These are phyloP conservation scores for Choiromyces venosus DNA, from an alignment of 495 filamentous ascomycete species.

Conservation along the genomic window DNA sequence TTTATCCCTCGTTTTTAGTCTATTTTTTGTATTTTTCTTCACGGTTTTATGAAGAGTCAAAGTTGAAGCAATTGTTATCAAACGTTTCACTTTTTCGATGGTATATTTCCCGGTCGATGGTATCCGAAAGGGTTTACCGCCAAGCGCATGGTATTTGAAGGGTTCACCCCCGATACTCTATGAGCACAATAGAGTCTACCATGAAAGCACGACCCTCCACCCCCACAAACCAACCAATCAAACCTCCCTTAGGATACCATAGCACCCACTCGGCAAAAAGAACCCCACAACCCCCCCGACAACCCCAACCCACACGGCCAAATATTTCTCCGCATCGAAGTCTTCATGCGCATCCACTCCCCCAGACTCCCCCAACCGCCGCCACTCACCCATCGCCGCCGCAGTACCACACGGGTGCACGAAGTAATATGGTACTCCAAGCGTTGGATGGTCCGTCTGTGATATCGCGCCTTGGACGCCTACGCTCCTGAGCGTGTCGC, in stretches of 20 bases:
- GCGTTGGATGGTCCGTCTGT: conserved; percentile 26
- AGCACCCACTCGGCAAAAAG: conserved; percentile 7
- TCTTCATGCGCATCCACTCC: not conserved
- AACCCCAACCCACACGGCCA: conserved; percentile 29
- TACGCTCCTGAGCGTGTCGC: conserved; percentile 11
- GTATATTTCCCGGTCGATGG: too few species aligned
- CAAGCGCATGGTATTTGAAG: too few species aligned
- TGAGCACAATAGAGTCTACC: too few species aligned
- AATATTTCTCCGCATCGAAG: conserved; percentile 18
- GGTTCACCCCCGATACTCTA: too few species aligned
- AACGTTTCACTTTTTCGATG: too few species aligned
- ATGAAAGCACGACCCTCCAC: not conserved
- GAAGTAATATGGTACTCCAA: conserved; percentile 27
- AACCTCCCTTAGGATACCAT: too few species aligned
- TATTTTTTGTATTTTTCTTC: too few species aligned
- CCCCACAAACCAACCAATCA: not conserved
- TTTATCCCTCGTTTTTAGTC: too few species aligned
- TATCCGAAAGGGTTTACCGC: too few species aligned
- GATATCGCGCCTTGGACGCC: conserved; percentile 30
- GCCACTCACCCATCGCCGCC: conserved; percentile 28
- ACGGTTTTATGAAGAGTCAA: too few species aligned
- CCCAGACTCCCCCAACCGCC: not conserved
- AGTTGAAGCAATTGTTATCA: too few species aligned
- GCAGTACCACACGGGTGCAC: conserved; percentile 36
- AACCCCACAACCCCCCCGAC: conserved; percentile 27